Percentiles rank a stretch among this genome's conserved stretches.
phyloP scores from a whole-genome alignment of 306 rosid species.

The Prunus kanzakura region DNA sequence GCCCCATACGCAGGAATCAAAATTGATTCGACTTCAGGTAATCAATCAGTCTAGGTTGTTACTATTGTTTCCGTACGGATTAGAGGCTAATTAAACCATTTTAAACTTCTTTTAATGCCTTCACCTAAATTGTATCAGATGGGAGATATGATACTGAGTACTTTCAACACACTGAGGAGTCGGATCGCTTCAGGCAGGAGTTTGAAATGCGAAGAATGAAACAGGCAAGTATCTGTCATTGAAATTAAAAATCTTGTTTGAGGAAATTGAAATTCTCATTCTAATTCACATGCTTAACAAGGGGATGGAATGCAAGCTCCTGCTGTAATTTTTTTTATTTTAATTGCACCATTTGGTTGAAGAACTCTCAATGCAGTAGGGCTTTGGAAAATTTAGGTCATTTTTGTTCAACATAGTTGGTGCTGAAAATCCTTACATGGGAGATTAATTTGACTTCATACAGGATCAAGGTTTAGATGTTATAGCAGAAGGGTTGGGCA shows the following conservation, averaged over 20 bases:
- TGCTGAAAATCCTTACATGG: neutral
- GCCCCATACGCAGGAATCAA: constrained; percentile 27
- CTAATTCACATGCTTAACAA: neutral
- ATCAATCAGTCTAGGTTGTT: neutral
- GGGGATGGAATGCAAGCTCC: neutral
- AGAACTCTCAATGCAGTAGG: neutral
- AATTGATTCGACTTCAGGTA: constrained; percentile 25
- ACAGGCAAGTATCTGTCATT: constrained; percentile 32
- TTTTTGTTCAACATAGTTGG: neutral
- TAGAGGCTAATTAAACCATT: neutral
- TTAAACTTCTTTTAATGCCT: neutral
- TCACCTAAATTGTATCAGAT: constrained; percentile 9
- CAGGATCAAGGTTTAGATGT: constrained; percentile 46
- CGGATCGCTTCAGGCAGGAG: constrained; percentile 32
- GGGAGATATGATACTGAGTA: constrained; percentile 27
- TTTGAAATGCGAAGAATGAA: constrained; percentile 37
- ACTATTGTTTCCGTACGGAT: too few species aligned
- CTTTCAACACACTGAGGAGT: constrained; percentile 34
- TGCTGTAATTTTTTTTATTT: neutral
- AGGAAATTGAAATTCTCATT: neutral
- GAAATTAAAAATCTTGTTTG: neutral
- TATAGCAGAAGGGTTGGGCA: constrained; percentile 40
- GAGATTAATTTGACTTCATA: neutral
- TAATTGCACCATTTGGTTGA: too few species aligned
- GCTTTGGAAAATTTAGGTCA: neutral